Evolutionary conservation across 352 stramenopile species (phyloP).

Genomic region (Globisporangium perplexum): DNA sequence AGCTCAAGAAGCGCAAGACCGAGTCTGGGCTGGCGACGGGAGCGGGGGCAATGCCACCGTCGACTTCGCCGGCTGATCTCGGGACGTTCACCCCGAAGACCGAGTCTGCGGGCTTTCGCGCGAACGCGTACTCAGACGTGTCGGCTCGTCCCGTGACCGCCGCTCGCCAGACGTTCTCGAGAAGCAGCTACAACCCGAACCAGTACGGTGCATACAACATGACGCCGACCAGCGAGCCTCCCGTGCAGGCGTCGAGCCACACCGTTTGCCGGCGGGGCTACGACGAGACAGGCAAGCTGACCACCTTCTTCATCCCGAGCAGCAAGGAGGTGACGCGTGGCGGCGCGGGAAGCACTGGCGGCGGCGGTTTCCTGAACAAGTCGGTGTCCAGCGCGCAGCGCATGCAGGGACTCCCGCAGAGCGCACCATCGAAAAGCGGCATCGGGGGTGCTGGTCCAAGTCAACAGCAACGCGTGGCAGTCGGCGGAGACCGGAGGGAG

Average conservation of each 20-base stretch:
- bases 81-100: conserved; percentile 19
- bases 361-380: conserved; percentile 23
- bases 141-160: conserved; percentile 30
- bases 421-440: conserved; percentile 4
- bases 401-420: conserved; percentile 30
- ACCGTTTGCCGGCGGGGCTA: conserved; percentile 57
- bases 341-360: not conserved
- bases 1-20: conserved; percentile 60
- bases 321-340: conserved; percentile 32
- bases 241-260: conserved; percentile 27
- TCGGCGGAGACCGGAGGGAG: conserved; percentile 31
- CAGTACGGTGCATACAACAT: conserved; percentile 67
- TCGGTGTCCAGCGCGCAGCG: conserved; percentile 44
- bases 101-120: conserved; percentile 34
- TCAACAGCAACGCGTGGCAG: conserved; percentile 16
- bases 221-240: conserved; percentile 31
- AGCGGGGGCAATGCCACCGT: conserved; percentile 3
- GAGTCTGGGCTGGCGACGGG: conserved; percentile 6
- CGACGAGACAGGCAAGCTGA: conserved; percentile 73
- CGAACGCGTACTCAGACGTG: conserved; percentile 67
- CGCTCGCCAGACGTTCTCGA: conserved; percentile 32
- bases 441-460: conserved; percentile 11
- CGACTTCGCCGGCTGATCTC: conserved; percentile 7
- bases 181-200: conserved; percentile 60
- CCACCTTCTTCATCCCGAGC: conserved; percentile 58